A percentile compares a stretch with the other conserved stretches of the same genome.
Evolutionary conservation across 1,284 basidiomycete genomes (phyloP).

Genomic region (Cryptococcus sp.): DNA sequence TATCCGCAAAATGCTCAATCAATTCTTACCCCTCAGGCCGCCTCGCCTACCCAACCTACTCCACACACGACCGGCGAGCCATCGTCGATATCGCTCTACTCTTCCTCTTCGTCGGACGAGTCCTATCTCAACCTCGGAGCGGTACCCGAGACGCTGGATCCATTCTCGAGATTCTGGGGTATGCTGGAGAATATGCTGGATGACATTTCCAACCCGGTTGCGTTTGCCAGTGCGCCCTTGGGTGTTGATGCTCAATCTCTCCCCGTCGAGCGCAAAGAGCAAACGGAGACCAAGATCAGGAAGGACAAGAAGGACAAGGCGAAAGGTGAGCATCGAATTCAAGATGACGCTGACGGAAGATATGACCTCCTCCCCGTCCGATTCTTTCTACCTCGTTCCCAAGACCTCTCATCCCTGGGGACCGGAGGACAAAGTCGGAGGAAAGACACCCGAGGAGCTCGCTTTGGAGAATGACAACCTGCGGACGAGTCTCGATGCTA

Average conservation of each 20-base stretch:
- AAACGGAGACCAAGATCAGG: constrained; percentile 2
- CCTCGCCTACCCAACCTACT: constrained; percentile 2
- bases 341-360: neutral
- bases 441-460: constrained; percentile 46
- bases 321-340: constrained; percentile 4
- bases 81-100: constrained; percentile 24
- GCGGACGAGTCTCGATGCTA: constrained; percentile 38
- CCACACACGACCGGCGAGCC: constrained; percentile 4
- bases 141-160: constrained; percentile 38
- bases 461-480: constrained; percentile 43
- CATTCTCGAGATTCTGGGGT: constrained; percentile 47
- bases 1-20: neutral
- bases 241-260: constrained; percentile 8
- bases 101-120: constrained; percentile 35
- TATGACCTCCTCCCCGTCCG: constrained; percentile 17
- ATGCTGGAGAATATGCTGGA: constrained; percentile 45
- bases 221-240: constrained; percentile 38
- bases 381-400: constrained; percentile 32
- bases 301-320: constrained; percentile 9
- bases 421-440: constrained; percentile 5
- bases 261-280: no score
- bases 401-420: neutral
- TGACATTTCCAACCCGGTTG: constrained; percentile 43
- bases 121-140: constrained; percentile 33
- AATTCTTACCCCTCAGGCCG: neutral